phyloP scores from a whole-genome alignment of 768 basidiomycete genomes.

The Amanita exitialis region DNA sequence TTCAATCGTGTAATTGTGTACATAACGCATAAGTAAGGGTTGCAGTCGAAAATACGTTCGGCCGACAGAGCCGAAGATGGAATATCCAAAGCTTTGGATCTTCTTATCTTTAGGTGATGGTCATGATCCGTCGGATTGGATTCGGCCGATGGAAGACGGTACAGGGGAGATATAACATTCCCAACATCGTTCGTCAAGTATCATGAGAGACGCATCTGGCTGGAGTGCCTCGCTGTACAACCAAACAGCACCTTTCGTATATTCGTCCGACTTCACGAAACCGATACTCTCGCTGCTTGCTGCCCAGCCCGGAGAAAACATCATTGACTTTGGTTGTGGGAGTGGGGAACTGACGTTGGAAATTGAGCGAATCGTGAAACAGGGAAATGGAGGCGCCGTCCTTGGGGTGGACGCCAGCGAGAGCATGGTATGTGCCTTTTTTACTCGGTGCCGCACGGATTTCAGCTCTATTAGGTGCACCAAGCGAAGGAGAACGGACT shows the following conservation, averaged over 20 bases:
- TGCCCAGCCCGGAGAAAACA: constrained; percentile 56
- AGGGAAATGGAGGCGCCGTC: constrained; percentile 37
- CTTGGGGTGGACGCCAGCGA: constrained; percentile 63
- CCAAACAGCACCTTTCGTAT: constrained; percentile 61
- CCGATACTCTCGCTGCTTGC: constrained; percentile 51
- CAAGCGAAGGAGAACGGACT: constrained; percentile 40
- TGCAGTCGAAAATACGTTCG: neutral
- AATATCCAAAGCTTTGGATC: neutral
- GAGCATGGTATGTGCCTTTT: constrained; percentile 50
- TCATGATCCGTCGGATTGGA: neutral
- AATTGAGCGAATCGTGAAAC: constrained; percentile 41
- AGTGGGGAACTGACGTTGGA: constrained; percentile 66
- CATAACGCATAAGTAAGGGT: too few species aligned
- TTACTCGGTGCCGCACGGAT: neutral
- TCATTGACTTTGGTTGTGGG: constrained; percentile 77
- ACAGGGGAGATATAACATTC: neutral
- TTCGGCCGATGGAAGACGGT: neutral
- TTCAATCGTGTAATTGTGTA: neutral
- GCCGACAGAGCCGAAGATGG: neutral
- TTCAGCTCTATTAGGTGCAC: constrained; percentile 29
- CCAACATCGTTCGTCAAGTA: neutral
- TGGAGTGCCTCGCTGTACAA: constrained; percentile 59
- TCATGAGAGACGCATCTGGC: constrained; percentile 22
- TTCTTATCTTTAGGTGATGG: neutral
- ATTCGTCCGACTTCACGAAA: constrained; percentile 37